Percentiles rank a stretch among this genome's conserved stretches.
Evolutionary conservation across 257 asterid genomes (phyloP).

Genomic region (Plectranthus barbatus): DNA sequence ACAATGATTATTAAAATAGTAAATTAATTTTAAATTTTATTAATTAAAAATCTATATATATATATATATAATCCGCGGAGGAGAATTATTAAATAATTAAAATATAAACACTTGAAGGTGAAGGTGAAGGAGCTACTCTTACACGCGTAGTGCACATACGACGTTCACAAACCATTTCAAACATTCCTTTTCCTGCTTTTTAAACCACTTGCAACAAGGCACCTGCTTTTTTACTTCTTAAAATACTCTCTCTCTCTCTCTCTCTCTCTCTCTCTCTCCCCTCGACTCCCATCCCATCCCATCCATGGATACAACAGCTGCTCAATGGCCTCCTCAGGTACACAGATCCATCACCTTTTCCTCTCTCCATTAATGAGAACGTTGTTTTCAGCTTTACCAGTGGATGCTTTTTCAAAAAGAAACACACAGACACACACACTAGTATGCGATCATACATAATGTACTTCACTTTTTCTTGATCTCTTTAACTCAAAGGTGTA

Average conservation of each 20-base stretch:
- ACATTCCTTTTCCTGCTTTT: constrained; percentile 50
- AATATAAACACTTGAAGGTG: too few species aligned
- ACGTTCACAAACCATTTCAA: constrained; percentile 42
- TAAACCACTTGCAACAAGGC: constrained; percentile 44
- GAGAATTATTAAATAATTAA: too few species aligned
- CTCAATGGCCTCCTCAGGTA: constrained; percentile 93
- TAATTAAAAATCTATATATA: too few species aligned
- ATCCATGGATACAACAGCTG: constrained; percentile 55
- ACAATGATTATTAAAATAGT: too few species aligned
- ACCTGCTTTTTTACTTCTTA: constrained; percentile 22
- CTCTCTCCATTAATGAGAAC: neutral
- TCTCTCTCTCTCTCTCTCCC: constrained; percentile 1
- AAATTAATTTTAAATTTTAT: too few species aligned
- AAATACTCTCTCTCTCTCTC: neutral
- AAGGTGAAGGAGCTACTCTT: neutral
- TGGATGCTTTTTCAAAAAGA: neutral
- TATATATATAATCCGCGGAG: too few species aligned
- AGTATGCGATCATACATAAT: too few species aligned
- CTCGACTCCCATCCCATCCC: neutral
- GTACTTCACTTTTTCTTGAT: neutral
- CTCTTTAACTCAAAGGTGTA: neutral
- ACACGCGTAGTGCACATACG: constrained; percentile 25
- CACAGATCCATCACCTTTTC: constrained; percentile 14
- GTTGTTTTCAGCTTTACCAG: neutral
- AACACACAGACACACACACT: too few species aligned